Base-by-base conservation (phyloP, 345 rosid genomes). In the Gossypium thurberi region DNA sequence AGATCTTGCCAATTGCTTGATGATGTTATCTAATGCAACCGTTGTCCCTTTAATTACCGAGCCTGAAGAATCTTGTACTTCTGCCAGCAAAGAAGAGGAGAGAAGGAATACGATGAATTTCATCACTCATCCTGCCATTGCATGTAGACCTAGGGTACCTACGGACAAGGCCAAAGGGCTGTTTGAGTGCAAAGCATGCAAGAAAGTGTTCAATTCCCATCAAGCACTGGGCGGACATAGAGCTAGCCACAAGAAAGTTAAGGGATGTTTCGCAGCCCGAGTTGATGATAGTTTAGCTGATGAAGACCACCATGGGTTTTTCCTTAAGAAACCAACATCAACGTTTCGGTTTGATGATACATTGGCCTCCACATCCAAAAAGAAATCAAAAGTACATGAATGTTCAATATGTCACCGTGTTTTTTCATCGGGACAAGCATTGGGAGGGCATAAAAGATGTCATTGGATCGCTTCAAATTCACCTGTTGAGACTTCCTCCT, bases 211-310 rank as follows among this genome's bases (percentile, higher is more conserved):
- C 83, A 86, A 89, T 81, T 96, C 99, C 42, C 99, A 96, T 78
- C 99, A 96, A 84, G 99, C 99, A 13, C 78, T 96, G 72, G 99
- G 99, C 2, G 99, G 99, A 59, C 99, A 96, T 76, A 86, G 99
- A 82, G 99, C 99, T 10, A 96, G 99, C 82, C 99, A 96, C 83
- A 93, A 96, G 85, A 96, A 96, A 72, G 99, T 96, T 44, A 93
- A 91, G 79, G 99, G 99, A 28, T 96, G 99, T 72, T 96, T 91
- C 76, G 99, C 99, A 11, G 90, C 97, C 0, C 76, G 90, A 75
- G 74, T 81, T 26, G 90, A 87, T 70, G 84, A 83, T 52, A 76
- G 74, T 65, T 46, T 76, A 37, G 82, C 73, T 6, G 89, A 86
- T 8, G 87, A 84, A 6, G 86, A 77, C 57, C 76, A 74, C 23